Conservation (phyloP, 805 yeast species). For the Lachancea dasiensis region DNA sequence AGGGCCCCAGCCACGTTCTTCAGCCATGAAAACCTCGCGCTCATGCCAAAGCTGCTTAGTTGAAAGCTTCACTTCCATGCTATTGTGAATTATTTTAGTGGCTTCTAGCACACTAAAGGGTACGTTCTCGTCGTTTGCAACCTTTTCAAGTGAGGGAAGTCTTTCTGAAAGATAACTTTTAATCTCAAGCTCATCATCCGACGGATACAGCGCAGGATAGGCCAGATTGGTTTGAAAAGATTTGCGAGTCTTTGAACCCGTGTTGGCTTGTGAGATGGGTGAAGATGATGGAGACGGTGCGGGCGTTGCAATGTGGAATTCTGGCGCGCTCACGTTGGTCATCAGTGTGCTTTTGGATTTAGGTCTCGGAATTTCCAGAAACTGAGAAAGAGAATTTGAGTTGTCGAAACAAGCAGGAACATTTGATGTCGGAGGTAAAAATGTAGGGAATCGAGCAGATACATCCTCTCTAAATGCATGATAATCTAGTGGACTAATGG, state of each 20-base stretch:
- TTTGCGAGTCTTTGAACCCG: slow-evolving; percentile 38
- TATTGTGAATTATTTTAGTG: slow-evolving; percentile 53
- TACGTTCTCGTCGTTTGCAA: slow-evolving; percentile 26
- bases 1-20: slow-evolving; percentile 58
- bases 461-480: slow-evolving; percentile 73
- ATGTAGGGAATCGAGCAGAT: slow-evolving; percentile 68
- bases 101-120: slow-evolving; percentile 83
- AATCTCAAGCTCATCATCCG: slow-evolving; percentile 33
- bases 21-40: slow-evolving; percentile 61
- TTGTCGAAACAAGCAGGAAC: slow-evolving; percentile 43
- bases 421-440: slow-evolving; percentile 44
- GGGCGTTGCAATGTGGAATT: slow-evolving; percentile 57
- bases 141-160: slow-evolving; percentile 4
- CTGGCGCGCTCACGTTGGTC: slow-evolving; percentile 26
- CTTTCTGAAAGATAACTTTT: slow-evolving; percentile 19
- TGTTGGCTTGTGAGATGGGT: slow-evolving; percentile 37
- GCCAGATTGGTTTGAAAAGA: slow-evolving; percentile 61
- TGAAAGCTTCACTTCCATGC: slow-evolving; percentile 62
- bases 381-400: slow-evolving; percentile 52
- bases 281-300: slow-evolving; percentile 89
- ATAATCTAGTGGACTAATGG: slow-evolving; percentile 80
- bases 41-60: slow-evolving; percentile 67
- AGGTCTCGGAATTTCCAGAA: slow-evolving; percentile 53
- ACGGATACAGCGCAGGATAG: slow-evolving; percentile 63
- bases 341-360: slow-evolving; percentile 30